Conservation (phyloP, 257 asterid species). For the Solanum peruvianum region DNA sequence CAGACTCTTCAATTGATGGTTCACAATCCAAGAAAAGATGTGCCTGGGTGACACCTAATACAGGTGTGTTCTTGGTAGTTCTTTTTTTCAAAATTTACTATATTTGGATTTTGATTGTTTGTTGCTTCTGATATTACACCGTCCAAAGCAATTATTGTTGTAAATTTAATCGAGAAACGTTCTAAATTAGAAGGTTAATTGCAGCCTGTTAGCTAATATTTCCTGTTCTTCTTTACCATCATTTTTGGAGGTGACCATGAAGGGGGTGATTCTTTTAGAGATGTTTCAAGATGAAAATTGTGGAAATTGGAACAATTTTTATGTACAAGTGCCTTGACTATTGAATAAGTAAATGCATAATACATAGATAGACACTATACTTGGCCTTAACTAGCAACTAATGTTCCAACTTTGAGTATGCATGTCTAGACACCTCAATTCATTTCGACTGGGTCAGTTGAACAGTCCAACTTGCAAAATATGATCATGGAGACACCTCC, state of each 20-base stretch:
- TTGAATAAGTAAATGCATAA: neutral
- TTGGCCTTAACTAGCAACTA: neutral
- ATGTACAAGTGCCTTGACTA: neutral
- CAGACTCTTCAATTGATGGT: constrained; percentile 15
- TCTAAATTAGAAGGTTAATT: neutral
- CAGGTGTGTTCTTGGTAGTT: constrained; percentile 35
- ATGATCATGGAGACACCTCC: neutral
- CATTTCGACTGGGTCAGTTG: neutral
- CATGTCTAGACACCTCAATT: neutral
- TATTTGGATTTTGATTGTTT: neutral
- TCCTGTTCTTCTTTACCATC: neutral
- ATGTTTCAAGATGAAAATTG: neutral
- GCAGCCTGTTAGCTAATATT: neutral
- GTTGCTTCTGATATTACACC: neutral
- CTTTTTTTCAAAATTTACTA: constrained; percentile 10
- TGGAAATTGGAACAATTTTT: neutral
- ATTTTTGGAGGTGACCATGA: neutral
- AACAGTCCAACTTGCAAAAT: neutral
- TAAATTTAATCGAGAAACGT: neutral
- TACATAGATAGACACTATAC: neutral
- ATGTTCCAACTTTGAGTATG: neutral
- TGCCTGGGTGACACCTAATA: constrained; percentile 85
- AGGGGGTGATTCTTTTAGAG: neutral
- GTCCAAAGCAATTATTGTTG: neutral
- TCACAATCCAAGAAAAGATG: constrained; percentile 66